Evolutionary conservation across 2,329 filamentous ascomycete genomes (phyloP), one percentile per base, ranked within the genome.

Genomic region (Fusarium mangiferae): DNA sequence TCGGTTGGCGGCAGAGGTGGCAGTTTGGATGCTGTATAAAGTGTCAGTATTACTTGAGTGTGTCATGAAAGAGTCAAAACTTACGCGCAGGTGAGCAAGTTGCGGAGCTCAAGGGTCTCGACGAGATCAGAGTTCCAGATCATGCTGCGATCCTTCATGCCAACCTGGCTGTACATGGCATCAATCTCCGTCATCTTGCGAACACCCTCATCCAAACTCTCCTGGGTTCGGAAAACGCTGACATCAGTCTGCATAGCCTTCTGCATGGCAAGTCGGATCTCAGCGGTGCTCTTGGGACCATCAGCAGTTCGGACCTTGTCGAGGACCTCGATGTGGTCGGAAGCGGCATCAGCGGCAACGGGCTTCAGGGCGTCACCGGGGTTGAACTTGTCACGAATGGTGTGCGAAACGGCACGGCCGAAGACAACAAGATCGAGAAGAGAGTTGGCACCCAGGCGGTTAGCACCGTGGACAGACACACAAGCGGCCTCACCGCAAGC

Each of bases 121-220:
- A 98, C 94, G 44, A 98, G 90, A 81, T 98, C 96, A 30, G 94
- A 95, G 91, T 98, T 98, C 96, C 96, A 98, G 88, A 98, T 98
- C 96, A 98, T 98, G 89, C 94, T 97, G 84, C 96, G 93, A 85
- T 98, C 96, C 90, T 98, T 97, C 87, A 94, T 98, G 81, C 94
- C 94, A 78, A 98, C 92, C 81, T 98, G 88, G 78, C 88, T 85
- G 86, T 93, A 98, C 80, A 87, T 89, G 78, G 89, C 84, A 83
- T 98, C 96, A 78, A 98, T 94, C 77, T 94, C 91, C 75, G 86
- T 91, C 83, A 98, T 96, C 88, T 92, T 95, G 84, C 88, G 87
- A 72, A 98, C 95, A 90, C 96, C 96, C 85, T 98, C 94, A 78
- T 98, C 94, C 83, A 98, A 90, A 77, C 91, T 94, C 85, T 97